Evolutionary conservation across 805 yeast species (phyloP), one percentile per base, ranked within the genome.

Genomic region (Candida jianshihensis): DNA sequence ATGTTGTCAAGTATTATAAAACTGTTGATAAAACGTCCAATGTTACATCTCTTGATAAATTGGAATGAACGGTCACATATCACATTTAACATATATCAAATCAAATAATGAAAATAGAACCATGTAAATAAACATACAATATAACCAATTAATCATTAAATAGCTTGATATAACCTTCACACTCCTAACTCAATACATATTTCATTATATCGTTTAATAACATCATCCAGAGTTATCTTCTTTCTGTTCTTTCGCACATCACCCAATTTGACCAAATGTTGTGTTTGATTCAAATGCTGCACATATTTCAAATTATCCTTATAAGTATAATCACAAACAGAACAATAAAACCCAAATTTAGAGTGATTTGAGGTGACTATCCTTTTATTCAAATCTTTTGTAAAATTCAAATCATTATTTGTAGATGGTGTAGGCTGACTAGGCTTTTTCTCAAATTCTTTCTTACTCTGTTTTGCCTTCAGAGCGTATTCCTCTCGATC

Each of bases 291-390:
- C 51, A 86, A 63, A 61, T 92, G 97, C 53, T 89, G 94, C 4
- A 86, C 68, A 54, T 78, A 77, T 42, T 87, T 82, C 46, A 87
- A 61, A 38, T 83, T 81, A 54, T 92, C 97, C 51, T 87, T 78
- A 60, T 75, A 90, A 2, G 90, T 80, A 39, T 85, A 57, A 43
- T 81, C 75, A 58, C 98, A 92, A 2, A 74, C 57, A 10, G 81
- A 83, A 59, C 98, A 92, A 48, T 73, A 73, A 59, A 90, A 90
- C 17, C 97, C 96, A 41, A 85, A 84, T 19, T 83, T 75, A 37
- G n/a, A n/a, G n/a, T n/a, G n/a, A n/a, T n/a, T n/a, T n/a, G 26
- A 24, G 10, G 62, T 52, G 1, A 66, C 42, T 13, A 53, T 56
- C 31, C 56, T 51, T 32, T 63, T 55, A 40, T 66, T 65, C 18